Evolutionary conservation across 2,329 filamentous ascomycete genomes (phyloP).

Genomic region (Chaetomium sp.): DNA sequence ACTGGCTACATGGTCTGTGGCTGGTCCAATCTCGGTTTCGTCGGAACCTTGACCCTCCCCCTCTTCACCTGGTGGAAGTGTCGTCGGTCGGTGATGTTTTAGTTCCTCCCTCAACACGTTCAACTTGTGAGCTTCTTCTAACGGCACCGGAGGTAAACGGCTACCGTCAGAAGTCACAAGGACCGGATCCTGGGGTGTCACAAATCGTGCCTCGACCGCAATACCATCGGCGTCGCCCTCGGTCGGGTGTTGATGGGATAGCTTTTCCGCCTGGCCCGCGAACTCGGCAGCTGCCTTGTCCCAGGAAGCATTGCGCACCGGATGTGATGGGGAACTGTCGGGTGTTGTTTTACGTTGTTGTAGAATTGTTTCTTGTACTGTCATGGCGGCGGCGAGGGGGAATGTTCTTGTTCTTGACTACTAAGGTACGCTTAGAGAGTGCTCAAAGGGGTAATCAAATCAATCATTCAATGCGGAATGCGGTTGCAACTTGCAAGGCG

Average conservation of each 20-base stretch:
- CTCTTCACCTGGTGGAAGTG: constrained; percentile 36
- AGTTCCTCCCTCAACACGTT: constrained; percentile 62
- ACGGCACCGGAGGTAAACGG: constrained; percentile 67
- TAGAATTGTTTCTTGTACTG: constrained; percentile 10
- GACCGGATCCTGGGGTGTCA: constrained; percentile 72
- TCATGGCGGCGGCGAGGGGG: constrained; percentile 12
- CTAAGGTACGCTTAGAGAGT: background rate
- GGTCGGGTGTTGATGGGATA: constrained; percentile 47
- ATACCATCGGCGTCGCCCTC: constrained; percentile 45
- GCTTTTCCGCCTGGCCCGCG: constrained; percentile 61
- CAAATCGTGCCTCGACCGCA: constrained; percentile 63
- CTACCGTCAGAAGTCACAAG: constrained; percentile 68
- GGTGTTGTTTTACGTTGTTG: constrained; percentile 2
- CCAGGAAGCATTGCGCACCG: constrained; percentile 35
- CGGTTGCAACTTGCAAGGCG: background rate
- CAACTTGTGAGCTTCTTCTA: constrained; percentile 70
- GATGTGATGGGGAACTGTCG: constrained; percentile 1
- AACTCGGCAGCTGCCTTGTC: constrained; percentile 56
- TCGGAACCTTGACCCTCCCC: constrained; percentile 42
- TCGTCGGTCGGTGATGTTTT: constrained; percentile 36
- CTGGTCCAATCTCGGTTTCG: constrained; percentile 28
- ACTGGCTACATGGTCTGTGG: background rate
- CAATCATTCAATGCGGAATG: background rate
- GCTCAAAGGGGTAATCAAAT: background rate
- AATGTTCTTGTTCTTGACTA: background rate